A percentile compares a stretch with the other conserved stretches of the same genome.
Evolutionary conservation across 164 flowering plant genomes (phyloP).

Genomic region (Piper betle): DNA sequence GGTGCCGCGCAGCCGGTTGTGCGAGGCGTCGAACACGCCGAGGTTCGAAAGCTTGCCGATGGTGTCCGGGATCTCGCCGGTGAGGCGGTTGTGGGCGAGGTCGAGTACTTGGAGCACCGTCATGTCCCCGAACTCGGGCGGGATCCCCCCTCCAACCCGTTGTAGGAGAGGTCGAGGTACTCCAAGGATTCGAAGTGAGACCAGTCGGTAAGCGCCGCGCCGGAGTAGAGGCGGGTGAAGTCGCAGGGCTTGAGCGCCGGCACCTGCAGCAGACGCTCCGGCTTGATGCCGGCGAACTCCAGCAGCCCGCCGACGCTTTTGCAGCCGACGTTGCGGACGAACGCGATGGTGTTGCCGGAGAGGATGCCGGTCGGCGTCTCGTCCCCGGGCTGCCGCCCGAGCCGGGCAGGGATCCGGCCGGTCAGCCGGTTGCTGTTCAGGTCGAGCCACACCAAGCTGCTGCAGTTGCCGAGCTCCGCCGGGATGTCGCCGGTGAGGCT

Average conservation of each 20-base stretch:
- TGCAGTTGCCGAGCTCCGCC: slow-evolving; percentile 54
- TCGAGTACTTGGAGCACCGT: slow-evolving; percentile 63
- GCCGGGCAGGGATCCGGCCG: slow-evolving; percentile 63
- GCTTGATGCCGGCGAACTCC: slow-evolving; percentile 77
- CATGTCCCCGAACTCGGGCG: slow-evolving; percentile 76
- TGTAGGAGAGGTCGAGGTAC: slow-evolving; percentile 86
- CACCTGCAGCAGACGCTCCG: slow-evolving; percentile 60
- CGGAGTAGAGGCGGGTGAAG: slow-evolving; percentile 68
- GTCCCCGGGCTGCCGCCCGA: slow-evolving; percentile 63
- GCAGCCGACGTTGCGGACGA: slow-evolving; percentile 78
- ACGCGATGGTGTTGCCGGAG: slow-evolving; percentile 65
- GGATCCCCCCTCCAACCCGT: slow-evolving; percentile 59
- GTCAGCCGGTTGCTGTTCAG: slow-evolving; percentile 56
- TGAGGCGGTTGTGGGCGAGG: slow-evolving; percentile 56
- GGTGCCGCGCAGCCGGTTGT: slow-evolving; percentile 66
- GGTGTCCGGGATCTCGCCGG: slow-evolving; percentile 69
- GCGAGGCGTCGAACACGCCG: slow-evolving; percentile 86
- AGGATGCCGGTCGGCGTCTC: slow-evolving; percentile 55
- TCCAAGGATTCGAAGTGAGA: slow-evolving; percentile 66
- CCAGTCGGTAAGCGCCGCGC: slow-evolving; percentile 60
- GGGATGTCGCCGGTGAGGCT: slow-evolving; percentile 65
- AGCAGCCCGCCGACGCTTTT: slow-evolving; percentile 83
- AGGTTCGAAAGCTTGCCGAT: slow-evolving; percentile 56
- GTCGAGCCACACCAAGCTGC: slow-evolving; percentile 81
- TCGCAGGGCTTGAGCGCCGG: slow-evolving; percentile 70